Evolutionary conservation across 148 eudicot species (phyloP).

Genomic region (Chenopodium suecicum): DNA sequence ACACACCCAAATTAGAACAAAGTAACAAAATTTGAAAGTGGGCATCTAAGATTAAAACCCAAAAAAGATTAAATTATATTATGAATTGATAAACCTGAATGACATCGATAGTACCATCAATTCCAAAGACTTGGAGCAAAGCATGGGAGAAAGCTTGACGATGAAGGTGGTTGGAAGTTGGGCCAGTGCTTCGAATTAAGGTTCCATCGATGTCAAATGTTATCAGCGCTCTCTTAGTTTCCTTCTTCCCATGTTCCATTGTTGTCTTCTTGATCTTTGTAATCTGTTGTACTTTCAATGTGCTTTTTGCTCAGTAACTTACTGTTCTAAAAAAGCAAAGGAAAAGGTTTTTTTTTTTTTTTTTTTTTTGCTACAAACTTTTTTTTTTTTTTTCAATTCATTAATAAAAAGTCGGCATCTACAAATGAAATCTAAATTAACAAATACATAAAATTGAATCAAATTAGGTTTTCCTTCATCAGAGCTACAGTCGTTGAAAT

Average conservation of each 20-base stretch:
- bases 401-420: too few species aligned
- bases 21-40: not conserved
- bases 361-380: too few species aligned
- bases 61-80: not conserved
- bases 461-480: too few species aligned
- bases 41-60: not conserved
- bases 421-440: too few species aligned
- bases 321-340: too few species aligned
- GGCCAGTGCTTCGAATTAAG: conserved; percentile 19
- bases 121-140: conserved; percentile 17
- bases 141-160: conserved; percentile 22
- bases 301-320: too few species aligned
- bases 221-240: conserved; percentile 7
- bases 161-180: conserved; percentile 17
- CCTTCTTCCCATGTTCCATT: conserved; percentile 17
- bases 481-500: too few species aligned
- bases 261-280: not conserved
- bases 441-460: too few species aligned
- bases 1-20: not conserved
- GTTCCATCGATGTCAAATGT: conserved; percentile 28
- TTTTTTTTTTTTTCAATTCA: too few species aligned
- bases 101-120: conserved; percentile 18
- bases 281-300: too few species aligned
- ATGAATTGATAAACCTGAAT: not conserved
- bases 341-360: too few species aligned